Percentiles rank a stretch among this genome's conserved stretches.
Evolutionary conservation across 495 filamentous ascomycete genomes (phyloP).

Genomic region (Aspergillus mulundensis): DNA sequence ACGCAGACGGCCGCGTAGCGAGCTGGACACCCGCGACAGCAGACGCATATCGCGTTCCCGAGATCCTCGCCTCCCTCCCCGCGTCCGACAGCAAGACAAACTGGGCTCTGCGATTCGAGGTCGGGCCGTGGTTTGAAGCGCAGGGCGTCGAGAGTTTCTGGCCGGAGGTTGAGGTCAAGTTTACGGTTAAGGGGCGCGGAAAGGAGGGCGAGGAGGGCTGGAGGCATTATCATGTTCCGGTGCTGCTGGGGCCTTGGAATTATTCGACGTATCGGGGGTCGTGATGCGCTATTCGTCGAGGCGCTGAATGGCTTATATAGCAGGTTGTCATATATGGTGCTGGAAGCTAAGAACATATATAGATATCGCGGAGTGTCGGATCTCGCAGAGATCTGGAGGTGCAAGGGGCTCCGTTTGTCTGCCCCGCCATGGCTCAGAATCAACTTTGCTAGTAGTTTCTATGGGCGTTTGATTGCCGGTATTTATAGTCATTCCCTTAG

Average conservation of each 20-base stretch:
- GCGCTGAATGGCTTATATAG: too few relatives aligned
- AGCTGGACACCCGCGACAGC: conserved; percentile 61
- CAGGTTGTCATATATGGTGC: not conserved
- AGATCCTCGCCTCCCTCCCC: conserved; percentile 41
- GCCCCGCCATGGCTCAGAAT: too few relatives aligned
- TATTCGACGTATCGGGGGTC: conserved; percentile 90
- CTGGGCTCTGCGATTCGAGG: conserved; percentile 77
- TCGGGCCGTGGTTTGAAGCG: conserved; percentile 68
- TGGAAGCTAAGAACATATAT: too few relatives aligned
- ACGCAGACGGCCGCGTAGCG: conserved; percentile 81
- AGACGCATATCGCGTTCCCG: conserved; percentile 36
- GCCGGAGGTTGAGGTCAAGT: conserved; percentile 83
- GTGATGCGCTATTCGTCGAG: conserved; percentile 21
- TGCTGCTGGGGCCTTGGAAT: conserved; percentile 83
- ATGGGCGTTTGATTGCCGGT: too few relatives aligned
- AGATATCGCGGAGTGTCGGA: too few relatives aligned
- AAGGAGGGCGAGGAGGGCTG: conserved; percentile 55
- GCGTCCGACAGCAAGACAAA: conserved; percentile 42
- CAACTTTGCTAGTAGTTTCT: too few relatives aligned
- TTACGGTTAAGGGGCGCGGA: conserved; percentile 60
- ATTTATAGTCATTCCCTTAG: too few relatives aligned
- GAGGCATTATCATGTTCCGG: conserved; percentile 88
- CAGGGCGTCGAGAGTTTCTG: conserved; percentile 75
- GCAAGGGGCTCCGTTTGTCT: too few relatives aligned
- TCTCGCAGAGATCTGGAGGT: too few relatives aligned